phyloP scores from a whole-genome alignment of 2,329 filamentous ascomycete species.

The Pestalotiopsis sp. region DNA sequence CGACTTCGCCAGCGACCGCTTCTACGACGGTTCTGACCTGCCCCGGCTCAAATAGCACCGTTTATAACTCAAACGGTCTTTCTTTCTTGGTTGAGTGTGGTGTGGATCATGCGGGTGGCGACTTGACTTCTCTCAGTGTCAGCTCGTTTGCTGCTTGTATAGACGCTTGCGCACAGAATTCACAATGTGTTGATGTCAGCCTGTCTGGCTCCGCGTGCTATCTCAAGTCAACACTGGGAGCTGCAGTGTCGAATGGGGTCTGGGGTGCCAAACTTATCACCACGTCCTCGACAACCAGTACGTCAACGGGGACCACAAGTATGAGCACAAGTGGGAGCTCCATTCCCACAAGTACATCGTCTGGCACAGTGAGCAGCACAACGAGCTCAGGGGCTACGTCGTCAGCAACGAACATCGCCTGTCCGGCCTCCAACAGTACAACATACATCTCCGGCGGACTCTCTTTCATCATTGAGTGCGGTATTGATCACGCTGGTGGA shows the following conservation, averaged over 20 bases:
- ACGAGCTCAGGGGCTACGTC: conserved; percentile 18
- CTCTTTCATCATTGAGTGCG: conserved; percentile 6
- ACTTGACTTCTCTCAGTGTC: not conserved
- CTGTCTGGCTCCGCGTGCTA: not conserved
- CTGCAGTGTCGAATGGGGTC: not conserved
- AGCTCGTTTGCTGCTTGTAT: not conserved
- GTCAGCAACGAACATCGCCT: conserved; percentile 25
- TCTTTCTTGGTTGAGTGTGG: not conserved
- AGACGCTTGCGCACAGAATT: not conserved
- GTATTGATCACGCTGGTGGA: conserved; percentile 9
- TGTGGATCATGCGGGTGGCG: not conserved
- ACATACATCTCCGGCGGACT: not conserved
- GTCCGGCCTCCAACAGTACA: conserved; percentile 20
- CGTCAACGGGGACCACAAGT: not conserved
- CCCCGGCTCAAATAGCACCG: not conserved
- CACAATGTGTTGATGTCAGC: not conserved
- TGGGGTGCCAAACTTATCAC: not conserved
- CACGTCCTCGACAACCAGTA: not conserved
- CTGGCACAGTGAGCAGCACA: not conserved
- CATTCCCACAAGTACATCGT: not conserved
- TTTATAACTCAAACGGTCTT: not conserved
- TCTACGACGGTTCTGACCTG: not conserved
- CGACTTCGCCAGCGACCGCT: not conserved
- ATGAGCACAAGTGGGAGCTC: not conserved
- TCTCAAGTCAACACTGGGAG: not conserved